A percentile compares a stretch with the other conserved stretches of the same genome.
Evolutionary conservation across 768 basidiomycete genomes (phyloP).

Genomic region (Xerocomellus dryophilus): DNA sequence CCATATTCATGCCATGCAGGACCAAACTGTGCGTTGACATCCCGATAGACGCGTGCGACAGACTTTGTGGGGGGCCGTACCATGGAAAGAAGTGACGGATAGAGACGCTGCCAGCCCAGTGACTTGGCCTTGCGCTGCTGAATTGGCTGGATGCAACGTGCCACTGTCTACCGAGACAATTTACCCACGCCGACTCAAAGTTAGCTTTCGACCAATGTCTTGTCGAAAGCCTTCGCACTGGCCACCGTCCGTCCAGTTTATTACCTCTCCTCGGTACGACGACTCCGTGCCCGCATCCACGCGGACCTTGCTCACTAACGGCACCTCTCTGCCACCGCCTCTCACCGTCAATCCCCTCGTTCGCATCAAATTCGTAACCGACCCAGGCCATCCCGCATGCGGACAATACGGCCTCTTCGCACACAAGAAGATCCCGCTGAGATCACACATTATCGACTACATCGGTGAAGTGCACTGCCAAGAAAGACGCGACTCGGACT

Average conservation of each 20-base stretch:
- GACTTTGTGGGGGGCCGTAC: conserved; percentile 72
- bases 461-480: conserved; percentile 83
- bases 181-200: conserved; percentile 29
- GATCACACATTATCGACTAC: conserved; percentile 74
- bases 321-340: conserved; percentile 2
- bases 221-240: conserved; percentile 38
- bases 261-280: conserved; percentile 52
- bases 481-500: conserved; percentile 70
- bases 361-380: conserved; percentile 55
- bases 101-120: conserved; percentile 9
- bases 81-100: conserved; percentile 42
- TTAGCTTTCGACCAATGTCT: conserved; percentile 3
- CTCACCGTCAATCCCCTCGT: conserved; percentile 35
- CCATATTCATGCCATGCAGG: conserved; percentile 97
- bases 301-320: conserved; percentile 38
- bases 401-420: conserved; percentile 85
- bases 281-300: conserved; percentile 49
- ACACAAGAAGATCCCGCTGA: conserved; percentile 61
- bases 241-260: conserved; percentile 57
- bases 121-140: conserved; percentile 9
- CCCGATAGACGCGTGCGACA: conserved; percentile 81
- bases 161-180: conserved; percentile 3
- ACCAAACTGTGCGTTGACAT: conserved; percentile 85
- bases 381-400: conserved; percentile 63
- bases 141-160: conserved; percentile 17